Evolutionary conservation across 495 filamentous ascomycete species (phyloP).

Genomic region (Recurvomyces mirabilis): DNA sequence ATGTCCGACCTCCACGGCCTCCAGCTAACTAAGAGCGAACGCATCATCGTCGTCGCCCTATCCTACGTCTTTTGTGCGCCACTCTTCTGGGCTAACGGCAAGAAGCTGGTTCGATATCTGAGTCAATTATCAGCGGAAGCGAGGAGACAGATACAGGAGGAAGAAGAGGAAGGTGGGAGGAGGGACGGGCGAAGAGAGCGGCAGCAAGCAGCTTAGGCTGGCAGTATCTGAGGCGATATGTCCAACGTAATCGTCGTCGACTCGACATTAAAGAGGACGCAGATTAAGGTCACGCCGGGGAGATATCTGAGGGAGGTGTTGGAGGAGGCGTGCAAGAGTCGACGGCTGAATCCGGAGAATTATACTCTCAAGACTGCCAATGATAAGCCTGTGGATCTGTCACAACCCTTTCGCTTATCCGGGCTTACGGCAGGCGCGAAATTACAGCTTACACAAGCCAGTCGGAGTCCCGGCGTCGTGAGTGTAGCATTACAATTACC

Average conservation of each 20-base stretch:
- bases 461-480: constrained; percentile 69
- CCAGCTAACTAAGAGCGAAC: constrained; percentile 15
- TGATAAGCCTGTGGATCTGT: constrained; percentile 73
- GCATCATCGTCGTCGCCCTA: constrained; percentile 18
- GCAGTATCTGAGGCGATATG: too few relatives aligned
- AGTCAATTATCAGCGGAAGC: not conserved
- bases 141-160: constrained; percentile 2
- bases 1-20: constrained; percentile 17
- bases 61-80: constrained; percentile 15
- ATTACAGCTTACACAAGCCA: constrained; percentile 77
- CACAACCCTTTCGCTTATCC: constrained; percentile 71
- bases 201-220: not conserved
- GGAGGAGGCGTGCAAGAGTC: constrained; percentile 73
- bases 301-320: constrained; percentile 74
- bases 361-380: constrained; percentile 82
- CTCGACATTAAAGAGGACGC: constrained; percentile 55
- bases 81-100: constrained; percentile 10
- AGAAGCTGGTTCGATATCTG: not conserved
- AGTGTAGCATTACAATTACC: constrained; percentile 76
- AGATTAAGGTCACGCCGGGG: constrained; percentile 71
- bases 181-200: not conserved
- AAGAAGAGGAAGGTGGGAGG: not conserved
- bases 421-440: constrained; percentile 79
- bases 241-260: constrained; percentile 80
- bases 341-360: constrained; percentile 57